phyloP scores from a whole-genome alignment of 1,139 yeast species.

The Yamadazyma triangularis region DNA sequence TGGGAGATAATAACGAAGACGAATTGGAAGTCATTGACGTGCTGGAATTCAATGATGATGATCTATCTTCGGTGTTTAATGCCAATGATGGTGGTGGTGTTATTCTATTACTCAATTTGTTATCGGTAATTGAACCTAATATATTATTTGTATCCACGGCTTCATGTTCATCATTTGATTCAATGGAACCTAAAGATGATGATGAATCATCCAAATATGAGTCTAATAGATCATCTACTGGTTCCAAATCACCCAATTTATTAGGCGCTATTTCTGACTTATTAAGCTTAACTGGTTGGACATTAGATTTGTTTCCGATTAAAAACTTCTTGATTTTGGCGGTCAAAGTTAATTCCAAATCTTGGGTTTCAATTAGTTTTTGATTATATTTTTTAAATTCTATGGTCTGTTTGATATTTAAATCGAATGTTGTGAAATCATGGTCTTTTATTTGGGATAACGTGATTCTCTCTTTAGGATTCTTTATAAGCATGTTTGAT shows the following conservation, averaged over 20 bases:
- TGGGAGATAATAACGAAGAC: not conserved
- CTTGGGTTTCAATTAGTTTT: constrained; percentile 9
- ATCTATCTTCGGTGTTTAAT: constrained; percentile 2
- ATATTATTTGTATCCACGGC: not conserved
- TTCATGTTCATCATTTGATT: constrained; percentile 22
- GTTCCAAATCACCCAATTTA: constrained; percentile 24
- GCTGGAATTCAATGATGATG: constrained; percentile 11
- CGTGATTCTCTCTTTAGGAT: constrained; percentile 37
- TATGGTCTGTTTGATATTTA: constrained; percentile 14
- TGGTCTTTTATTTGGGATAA: constrained; percentile 41
- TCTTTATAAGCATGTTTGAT: constrained; percentile 33
- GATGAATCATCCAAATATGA: constrained; percentile 42
- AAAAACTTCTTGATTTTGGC: constrained; percentile 26
- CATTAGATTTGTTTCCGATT: constrained; percentile 10
- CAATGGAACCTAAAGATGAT: constrained; percentile 26
- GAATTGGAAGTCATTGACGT: not conserved
- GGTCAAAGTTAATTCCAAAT: constrained; percentile 13
- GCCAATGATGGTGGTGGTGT: not conserved
- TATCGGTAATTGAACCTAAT: not conserved
- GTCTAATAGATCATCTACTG: constrained; percentile 42
- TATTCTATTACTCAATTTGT: constrained; percentile 3
- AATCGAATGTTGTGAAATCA: constrained; percentile 36
- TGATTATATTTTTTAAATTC: constrained; percentile 11
- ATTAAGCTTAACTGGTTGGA: constrained; percentile 10
- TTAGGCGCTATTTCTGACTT: constrained; percentile 3